phyloP scores from a whole-genome alignment of 179 eudicot genomes.

The Vitellaria paradoxa region DNA sequence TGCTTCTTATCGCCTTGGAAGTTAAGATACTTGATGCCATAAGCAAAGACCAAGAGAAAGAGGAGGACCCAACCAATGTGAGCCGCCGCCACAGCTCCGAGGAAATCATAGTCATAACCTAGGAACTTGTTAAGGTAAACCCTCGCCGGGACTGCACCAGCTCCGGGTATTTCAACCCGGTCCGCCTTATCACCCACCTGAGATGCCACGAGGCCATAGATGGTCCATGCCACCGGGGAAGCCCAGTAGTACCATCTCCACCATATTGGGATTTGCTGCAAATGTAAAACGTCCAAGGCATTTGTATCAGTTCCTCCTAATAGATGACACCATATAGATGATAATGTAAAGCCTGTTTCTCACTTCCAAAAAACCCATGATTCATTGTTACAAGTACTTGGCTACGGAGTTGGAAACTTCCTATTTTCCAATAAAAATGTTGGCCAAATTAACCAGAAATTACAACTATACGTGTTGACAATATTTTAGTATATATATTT shows the following conservation, averaged over 20 bases:
- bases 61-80: conserved; percentile 47
- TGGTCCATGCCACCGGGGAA: conserved; percentile 44
- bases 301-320: too few relatives aligned
- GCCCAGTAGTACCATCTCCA: conserved; percentile 26
- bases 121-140: conserved; percentile 33
- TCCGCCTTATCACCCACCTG: conserved; percentile 47
- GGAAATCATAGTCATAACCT: conserved; percentile 48
- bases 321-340: too few relatives aligned
- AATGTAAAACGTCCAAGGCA: background rate
- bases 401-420: too few relatives aligned
- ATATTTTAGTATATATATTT: too few relatives aligned
- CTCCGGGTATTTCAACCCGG: conserved; percentile 35
- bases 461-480: too few relatives aligned
- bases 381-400: too few relatives aligned
- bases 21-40: conserved; percentile 49
- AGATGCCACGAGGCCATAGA: conserved; percentile 55
- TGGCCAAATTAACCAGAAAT: too few relatives aligned
- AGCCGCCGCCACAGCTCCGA: conserved; percentile 40
- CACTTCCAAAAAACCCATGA: too few relatives aligned
- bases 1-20: conserved; percentile 44
- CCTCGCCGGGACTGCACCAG: conserved; percentile 21
- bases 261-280: conserved; percentile 25
- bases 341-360: too few relatives aligned
- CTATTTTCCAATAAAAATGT: too few relatives aligned
- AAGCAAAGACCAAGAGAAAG: conserved; percentile 25